Conservation (phyloP, 805 yeast genomes). For the Brettanomyces naardenensis region DNA sequence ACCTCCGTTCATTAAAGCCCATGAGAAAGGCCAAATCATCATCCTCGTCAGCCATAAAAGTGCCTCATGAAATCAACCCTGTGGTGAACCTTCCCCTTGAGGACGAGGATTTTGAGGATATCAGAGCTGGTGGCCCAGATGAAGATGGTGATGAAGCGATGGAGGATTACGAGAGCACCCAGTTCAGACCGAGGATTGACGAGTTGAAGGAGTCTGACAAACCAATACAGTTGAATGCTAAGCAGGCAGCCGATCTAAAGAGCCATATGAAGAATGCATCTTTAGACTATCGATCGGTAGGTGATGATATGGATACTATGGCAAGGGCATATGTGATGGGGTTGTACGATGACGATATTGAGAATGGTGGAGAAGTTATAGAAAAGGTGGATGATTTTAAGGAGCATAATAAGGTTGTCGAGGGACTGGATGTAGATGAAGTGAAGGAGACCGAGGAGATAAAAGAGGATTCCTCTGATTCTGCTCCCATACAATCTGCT, state of each 20-base stretch:
- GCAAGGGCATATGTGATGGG: conserved; percentile 55
- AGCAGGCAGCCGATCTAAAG: not conserved
- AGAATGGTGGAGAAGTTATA: conserved; percentile 43
- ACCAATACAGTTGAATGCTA: not conserved
- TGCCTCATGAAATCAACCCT: conserved; percentile 17
- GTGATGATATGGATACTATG: conserved; percentile 46
- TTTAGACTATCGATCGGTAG: conserved; percentile 34
- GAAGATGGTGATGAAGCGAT: conserved; percentile 14
- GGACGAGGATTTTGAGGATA: conserved; percentile 17
- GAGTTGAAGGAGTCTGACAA: conserved; percentile 1
- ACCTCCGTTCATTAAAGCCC: conserved; percentile 10
- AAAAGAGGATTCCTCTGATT: conserved; percentile 28
- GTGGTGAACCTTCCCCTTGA: conserved; percentile 7
- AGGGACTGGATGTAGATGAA: conserved; percentile 20
- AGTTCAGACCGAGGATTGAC: not conserved
- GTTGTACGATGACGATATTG: conserved; percentile 51
- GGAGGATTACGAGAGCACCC: conserved; percentile 4
- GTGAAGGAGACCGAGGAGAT: conserved; percentile 26
- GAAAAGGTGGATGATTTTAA: conserved; percentile 48
- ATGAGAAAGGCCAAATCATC: not conserved
- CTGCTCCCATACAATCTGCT: conserved; percentile 32
- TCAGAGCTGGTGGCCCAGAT: conserved; percentile 13
- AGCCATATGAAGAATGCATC: conserved; percentile 20
- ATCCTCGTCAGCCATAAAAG: conserved; percentile 2
- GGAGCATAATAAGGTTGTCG: conserved; percentile 39